Evolutionary conservation across 805 yeast genomes (phyloP), one percentile per base, ranked within the genome.

Genomic region (Isabelozyma heimii): DNA sequence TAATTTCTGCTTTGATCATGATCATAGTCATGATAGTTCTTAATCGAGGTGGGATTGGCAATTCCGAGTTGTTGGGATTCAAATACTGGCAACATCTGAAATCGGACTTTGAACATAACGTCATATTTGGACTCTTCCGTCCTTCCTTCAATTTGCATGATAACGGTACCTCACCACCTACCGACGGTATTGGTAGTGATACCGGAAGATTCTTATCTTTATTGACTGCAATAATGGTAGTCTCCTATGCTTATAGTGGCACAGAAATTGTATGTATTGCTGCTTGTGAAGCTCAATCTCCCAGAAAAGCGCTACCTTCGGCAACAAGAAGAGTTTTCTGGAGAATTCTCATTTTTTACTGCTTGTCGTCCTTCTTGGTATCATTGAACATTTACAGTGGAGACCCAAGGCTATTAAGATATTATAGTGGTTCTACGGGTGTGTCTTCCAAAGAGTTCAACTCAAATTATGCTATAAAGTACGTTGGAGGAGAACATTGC

Each of bases 281-380:
- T 2, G 90, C 92, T 6, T 88, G 91, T 63, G 96, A 89, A 63
- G 87, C 91, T n/a, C 74, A 84, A 51, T 84, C 87, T 54, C 96
- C 96, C 5, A 73, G 94, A 54, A 81, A 77, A 52, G 83, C 92
- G 0, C 72, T 89, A 14, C 95, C 95, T 1, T 76, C 84, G 9
- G 92, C 94, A 1, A 87, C 91, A 2, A 83, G 77, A 55, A 75
- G 86, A 56, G 89, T 87, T 2, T 87, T 87, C 61, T 85, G 87
- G 77, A 72, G 91, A 57, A 80, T 89, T 37, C 57, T 85, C 5
- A 62, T 85, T 0, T 79, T 87, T 53, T 89, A 88, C 63, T 64
- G 87, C 42, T 61, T 88, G 15, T 80, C 89, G 2, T 77, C 85
- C 16, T 84, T 89, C 59, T 71, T 85, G 12, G 85, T 87, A 30